Base-by-base conservation (phyloP, 2,329 filamentous ascomycete species). In the Hypoxylon sp. region DNA sequence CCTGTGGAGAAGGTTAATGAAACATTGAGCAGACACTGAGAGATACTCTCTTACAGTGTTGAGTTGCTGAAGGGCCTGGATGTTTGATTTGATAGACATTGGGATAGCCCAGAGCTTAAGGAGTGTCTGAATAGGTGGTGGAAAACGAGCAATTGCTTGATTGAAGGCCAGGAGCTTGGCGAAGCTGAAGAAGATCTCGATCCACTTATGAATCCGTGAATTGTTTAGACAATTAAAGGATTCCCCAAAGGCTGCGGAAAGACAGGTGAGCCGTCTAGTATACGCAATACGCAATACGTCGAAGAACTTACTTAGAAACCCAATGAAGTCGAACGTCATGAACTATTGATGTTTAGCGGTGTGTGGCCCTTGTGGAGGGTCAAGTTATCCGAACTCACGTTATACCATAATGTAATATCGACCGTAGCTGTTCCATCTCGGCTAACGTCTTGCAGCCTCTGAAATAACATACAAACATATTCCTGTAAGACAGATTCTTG, bases 281-380 rank as follows among this genome's bases (percentile, higher is more conserved):
- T 39, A 39, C 4, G 35, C 6, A 1, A 6, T n/a, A 39, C n/a
- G n/a, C n/a, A n/a, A 42, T 42, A 17, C 8, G 37, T 17, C 3
- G 9, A 42, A 17, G n/a, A 42, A 44, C 50, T 46, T 63, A 61
- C 65, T 65, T 5, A 65, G 35, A 29, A 51, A 57, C 11, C 60
- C 55, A 44, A 64, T 61, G n/a, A 68, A 42, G 44, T 67, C 65
- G 33, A 65, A 65, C 22, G 61, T 64, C 9, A 64, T 22, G 35
- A 60, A 65, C 65, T 68, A 46, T 9, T 19, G 10, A 4, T 22
- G 14, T n/a, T 55, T 19, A 57, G 48, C 19, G 3, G 24, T 50
- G 14, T 48, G 39, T n/a, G 19, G 13, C 6, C 24, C 22, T 22
- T 11, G 17, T 9, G 39, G 17, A 22, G 17, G 39, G 17, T 44